Base-by-base conservation (phyloP, 257 asterid genomes). In the Rauvolfia tetraphylla region DNA sequence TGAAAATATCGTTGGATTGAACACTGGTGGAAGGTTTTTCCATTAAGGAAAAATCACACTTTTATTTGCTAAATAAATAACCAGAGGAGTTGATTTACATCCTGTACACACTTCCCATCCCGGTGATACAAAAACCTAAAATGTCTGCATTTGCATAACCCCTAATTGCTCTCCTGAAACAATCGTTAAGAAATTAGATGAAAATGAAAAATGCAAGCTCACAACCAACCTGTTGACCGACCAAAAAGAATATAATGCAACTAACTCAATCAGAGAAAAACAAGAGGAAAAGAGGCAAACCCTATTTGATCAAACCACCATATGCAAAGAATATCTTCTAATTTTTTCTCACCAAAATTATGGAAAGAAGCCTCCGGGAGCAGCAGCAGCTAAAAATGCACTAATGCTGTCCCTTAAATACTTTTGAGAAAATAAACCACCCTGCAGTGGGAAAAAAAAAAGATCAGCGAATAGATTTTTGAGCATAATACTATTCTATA, bases 381-480 rank as follows among this genome's bases (percentile, higher is more conserved):
- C 87, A 88, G 87, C 84, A 90, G 89, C 90, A 87, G 90, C 87
- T 86, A 83, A 88, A 88, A 88, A 80, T 79, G 85, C 87, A 85
- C 91, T 76, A 84, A 77, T 71, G 86, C 85, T 84, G 88, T 83
- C 83, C 85, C 86, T 79, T 84, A 69, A 78, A 80, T 70, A 79
- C 78, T 78, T 11, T 61, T 77, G 77, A 79, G 81, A 84, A 75
- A 75, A 33, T 49, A 77, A 73, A 68, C 76, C 76, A 49, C 33
- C 77, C 70, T 79, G 81, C 53, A 76, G 75, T 79, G 79, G 80
- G 76, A 79, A 70, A 57, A 53, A 67, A 81, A 42, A 76, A 53
- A 38, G 27, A 27, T 46, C n/a, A 49, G 53, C 56, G 82, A 76
- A 77, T 33, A 81, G 46, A 42, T 46, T 33, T 59, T 31, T 69